Evolutionary conservation across 805 yeast genomes (phyloP).

Genomic region (Candida broadrunensis): DNA sequence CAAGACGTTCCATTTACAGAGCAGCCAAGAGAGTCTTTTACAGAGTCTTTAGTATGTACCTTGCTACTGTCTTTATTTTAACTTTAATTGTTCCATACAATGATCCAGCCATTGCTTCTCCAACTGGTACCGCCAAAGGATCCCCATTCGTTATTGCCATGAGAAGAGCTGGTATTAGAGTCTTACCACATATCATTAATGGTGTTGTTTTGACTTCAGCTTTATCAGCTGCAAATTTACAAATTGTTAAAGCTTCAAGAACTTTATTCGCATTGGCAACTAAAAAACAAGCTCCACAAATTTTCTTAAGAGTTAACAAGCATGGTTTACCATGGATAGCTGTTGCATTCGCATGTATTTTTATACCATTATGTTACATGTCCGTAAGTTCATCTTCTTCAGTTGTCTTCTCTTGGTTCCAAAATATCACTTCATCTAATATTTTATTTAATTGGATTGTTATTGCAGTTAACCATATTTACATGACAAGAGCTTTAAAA

Average conservation of each 20-base stretch:
- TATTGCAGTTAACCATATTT: conserved; percentile 28
- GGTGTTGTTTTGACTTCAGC: conserved; percentile 40
- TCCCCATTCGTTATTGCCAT: conserved; percentile 43
- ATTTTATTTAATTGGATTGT: conserved; percentile 27
- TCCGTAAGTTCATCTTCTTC: conserved; percentile 19
- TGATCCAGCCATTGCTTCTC: conserved; percentile 21
- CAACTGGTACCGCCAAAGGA: conserved; percentile 26
- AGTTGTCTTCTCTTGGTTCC: conserved; percentile 34
- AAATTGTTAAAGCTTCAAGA: conserved; percentile 27
- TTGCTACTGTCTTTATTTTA: conserved; percentile 27
- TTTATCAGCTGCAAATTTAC: conserved; percentile 33
- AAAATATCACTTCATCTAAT: conserved; percentile 26
- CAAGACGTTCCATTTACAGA: conserved; percentile 26
- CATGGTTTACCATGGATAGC: conserved; percentile 32
- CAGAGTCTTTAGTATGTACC: conserved; percentile 27
- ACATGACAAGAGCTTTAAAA: conserved; percentile 31
- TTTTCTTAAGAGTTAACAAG: conserved; percentile 27
- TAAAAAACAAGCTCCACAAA: conserved; percentile 35
- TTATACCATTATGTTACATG: conserved; percentile 38
- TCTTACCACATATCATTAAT: conserved; percentile 34
- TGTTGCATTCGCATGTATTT: conserved; percentile 16
- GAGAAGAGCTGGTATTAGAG: conserved; percentile 28
- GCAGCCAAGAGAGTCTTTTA: conserved; percentile 28
- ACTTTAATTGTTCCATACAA: conserved; percentile 31
- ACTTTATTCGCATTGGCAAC: conserved; percentile 33